Base-by-base conservation (phyloP, 179 eudicot species). In the Beta macrorhiza region DNA sequence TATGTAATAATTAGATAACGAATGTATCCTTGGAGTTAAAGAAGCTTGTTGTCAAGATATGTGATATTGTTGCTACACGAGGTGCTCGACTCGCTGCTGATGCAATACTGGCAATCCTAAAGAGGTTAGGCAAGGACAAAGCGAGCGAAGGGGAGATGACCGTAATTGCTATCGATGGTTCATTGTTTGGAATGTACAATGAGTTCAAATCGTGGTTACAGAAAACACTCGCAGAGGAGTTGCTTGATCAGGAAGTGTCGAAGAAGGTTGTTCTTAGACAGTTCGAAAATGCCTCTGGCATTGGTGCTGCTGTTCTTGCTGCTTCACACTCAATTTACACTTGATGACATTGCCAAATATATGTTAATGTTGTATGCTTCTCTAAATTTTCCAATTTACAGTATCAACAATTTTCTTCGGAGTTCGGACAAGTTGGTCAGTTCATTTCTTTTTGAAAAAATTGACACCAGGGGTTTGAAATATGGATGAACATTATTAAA, bases 41-140 rank as follows among this genome's bases (percentile, higher is more conserved):
- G 80, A 87, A 92, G 83, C 75, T 92, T 12, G 85, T 95, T 29
- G 91, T 90, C 45, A 88, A 86, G 79, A 80, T 93, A 70, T 93
- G 99, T 72, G 93, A 92, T 59, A 85, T 91, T 51, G 94, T 91
- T 25, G 86, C 91, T 7, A 88, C 85, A 49, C 83, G 99, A 78
- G 98, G 91, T 49, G 99, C 97, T 61, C 89, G 98, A 37, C 86
- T 95, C 85, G 89, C 97, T 65, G 97, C 97, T 68, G 93, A 94
- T 32, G 93, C 95, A 5, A 92, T 92, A 57, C 90, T 92, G 44
- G 92, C 93, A 44, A 89, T 95, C 75, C 86, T 95, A 77, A 92
- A 90, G 80, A 89, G 92, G 84, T 81, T 93, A 52, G 94, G 92
- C 1, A 90, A 87, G 74, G 97, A 90, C 70, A 83, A 76, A 32